phyloP scores from a whole-genome alignment of 2,329 filamentous ascomycete species.

The Pseudogymnoascus sp. region DNA sequence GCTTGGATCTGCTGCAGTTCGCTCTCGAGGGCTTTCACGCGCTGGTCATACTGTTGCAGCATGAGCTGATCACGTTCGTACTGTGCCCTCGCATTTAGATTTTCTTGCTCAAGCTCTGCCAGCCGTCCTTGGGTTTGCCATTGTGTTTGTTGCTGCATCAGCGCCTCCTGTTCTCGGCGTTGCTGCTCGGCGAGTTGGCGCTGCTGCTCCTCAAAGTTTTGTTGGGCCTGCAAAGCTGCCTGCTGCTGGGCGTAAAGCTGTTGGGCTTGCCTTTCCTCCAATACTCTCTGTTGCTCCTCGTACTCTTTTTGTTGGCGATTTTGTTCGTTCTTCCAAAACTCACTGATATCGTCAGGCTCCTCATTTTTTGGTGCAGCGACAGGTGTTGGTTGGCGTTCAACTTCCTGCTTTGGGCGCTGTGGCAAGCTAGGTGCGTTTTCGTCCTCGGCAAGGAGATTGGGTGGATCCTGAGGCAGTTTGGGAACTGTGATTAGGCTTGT shows the following conservation, averaged over 20 bases:
- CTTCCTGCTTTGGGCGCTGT: conserved; percentile 68
- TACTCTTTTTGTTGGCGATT: conserved; percentile 89
- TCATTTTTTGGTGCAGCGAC: conserved; percentile 61
- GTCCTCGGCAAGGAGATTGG: conserved; percentile 79
- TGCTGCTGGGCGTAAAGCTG: conserved; percentile 75
- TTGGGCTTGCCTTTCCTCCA: conserved; percentile 80
- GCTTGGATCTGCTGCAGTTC: conserved; percentile 75
- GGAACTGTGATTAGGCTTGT: conserved; percentile 95
- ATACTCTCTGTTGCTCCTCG: conserved; percentile 81
- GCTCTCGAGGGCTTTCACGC: conserved; percentile 85
- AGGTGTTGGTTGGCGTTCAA: conserved; percentile 59
- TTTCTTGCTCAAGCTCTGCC: conserved; percentile 90
- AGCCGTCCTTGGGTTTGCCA: conserved; percentile 94
- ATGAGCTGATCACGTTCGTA: conserved; percentile 97
- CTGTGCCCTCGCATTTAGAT: conserved; percentile 85
- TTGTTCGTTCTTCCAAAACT: conserved; percentile 95
- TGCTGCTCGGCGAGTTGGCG: conserved; percentile 81
- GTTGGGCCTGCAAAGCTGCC: conserved; percentile 74
- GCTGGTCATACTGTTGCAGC: conserved; percentile 91
- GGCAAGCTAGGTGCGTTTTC: conserved; percentile 78
- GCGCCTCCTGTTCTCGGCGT: conserved; percentile 79
- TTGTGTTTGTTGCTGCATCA: conserved; percentile 79
- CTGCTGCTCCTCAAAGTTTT: conserved; percentile 96
- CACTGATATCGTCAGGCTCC: conserved; percentile 89
- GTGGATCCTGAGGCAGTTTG: conserved; percentile 88